Evolutionary conservation across 2,329 filamentous ascomycete species (phyloP), one percentile per base, ranked within the genome.

Genomic region (Anthostomella pinea): DNA sequence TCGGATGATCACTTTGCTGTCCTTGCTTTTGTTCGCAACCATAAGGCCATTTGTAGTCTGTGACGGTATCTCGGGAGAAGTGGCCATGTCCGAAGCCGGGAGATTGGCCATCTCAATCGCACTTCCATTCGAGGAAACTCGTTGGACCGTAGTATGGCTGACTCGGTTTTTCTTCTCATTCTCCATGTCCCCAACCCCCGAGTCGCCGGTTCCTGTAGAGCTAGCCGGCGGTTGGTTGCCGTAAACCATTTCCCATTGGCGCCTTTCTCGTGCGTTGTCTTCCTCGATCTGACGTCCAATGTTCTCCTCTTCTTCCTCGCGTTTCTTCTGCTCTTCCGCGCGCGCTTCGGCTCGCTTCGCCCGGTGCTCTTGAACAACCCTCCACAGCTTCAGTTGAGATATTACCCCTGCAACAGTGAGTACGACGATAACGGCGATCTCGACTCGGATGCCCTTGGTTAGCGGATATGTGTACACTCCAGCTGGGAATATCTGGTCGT

Each of bases 351-450:
- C 75, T 51, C 66, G 75, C 62, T 70, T 68, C 49, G 72, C 68
- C 32, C 77, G 72, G 29, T 72, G 72, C 42, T 81, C 73, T 52
- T 81, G 79, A 41, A 95, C 78, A 6, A 95, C 70, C 45, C 81
- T 87, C 89, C 89, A 96, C 10, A 96, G 68, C 52, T 83, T 87
- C 50, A 93, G 69, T 59, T 97, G 91, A 0, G 87, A 94, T 27
- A 95, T 73, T 16, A 95, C 68, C 3, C 90, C 89, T 13, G 86
- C 69, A 8, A 88, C 60, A 40, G 77, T 83, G 14, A 95, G 68
- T 18, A 96, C 75, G 34, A 95, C 66, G 16, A 85, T 85, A 1
- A 79, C 77, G 0, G 87, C 89, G 19, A 88, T 77, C 59, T 97
- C 91, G 10, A 93, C 90, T 24, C 81, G 79, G 38, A 96, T 93